Evolutionary conservation across 495 filamentous ascomycete species (phyloP), one percentile per base, ranked within the genome.

Genomic region (Aspergillus sclerotiicarbonarius): DNA sequence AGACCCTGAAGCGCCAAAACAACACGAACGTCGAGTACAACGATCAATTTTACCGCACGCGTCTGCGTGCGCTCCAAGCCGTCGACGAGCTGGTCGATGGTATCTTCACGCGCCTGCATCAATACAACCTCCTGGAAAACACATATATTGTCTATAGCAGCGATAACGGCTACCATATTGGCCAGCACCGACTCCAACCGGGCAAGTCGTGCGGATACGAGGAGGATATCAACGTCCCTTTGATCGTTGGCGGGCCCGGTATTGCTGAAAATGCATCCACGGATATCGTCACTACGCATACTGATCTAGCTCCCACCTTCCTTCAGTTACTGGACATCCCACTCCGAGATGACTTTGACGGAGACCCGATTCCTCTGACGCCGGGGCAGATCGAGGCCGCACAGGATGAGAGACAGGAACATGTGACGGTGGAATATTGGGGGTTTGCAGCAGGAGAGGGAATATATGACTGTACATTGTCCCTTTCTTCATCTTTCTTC

Each of bases 91-190:
- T 88, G 29, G 79, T 89, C 2, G 80, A 83, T 21, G 68, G 62
- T 0, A 45, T 87, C 8, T 61, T 88, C 10, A 43, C 54, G 1
- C 71, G 74, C 6, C 67, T 89, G 2, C 71, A 76, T 6, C 47
- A 67, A 1, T 53, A 74, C 20, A 73, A 68, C 6, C 55, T 84
- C 7, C 68, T 88, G 0, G 80, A 87, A 2, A 79, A 86, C 59
- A 88, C 85, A 0, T 87, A 82, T 56, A 75, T 89, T 46, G 70
- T 89, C 49, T 88, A 86, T 65, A 84, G 82, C 2, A 81, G 78
- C 4, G 86, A 89, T 56, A 88, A 89, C 61, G 86, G 86, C 0
- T 88, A 82, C 62, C 84, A 87, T 58, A 85, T 88, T 39, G 79
- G 84, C 16, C 86, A 89, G 53, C 85, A 89, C 64, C 73, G 86